These are phyloP conservation scores for Melastoma malabathricum DNA, from an alignment of 345 rosid genomes.

Conservation along the genomic window DNA sequence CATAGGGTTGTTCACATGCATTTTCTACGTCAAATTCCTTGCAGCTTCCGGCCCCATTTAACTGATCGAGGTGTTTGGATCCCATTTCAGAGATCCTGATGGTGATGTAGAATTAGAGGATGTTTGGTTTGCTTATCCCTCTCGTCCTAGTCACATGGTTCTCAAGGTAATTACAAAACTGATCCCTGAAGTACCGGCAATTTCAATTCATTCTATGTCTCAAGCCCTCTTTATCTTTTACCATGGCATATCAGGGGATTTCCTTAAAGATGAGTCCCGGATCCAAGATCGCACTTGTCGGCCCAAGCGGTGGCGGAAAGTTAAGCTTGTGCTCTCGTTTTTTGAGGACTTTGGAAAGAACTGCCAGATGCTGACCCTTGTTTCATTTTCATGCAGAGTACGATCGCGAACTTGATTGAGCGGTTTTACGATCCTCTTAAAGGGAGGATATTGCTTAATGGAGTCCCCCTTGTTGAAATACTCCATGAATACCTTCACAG, in stretches of 20 bases:
- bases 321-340: conserved; percentile 19
- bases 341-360: background rate
- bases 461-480: conserved; percentile 66
- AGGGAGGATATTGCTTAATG: conserved; percentile 68
- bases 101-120: conserved; percentile 84
- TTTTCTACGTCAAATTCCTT: background rate
- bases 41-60: too few relatives aligned
- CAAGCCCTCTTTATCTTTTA: background rate
- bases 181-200: too few relatives aligned
- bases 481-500: conserved; percentile 71
- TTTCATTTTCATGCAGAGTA: conserved; percentile 47
- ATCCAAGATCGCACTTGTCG: conserved; percentile 87
- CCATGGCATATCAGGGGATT: conserved; percentile 45
- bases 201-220: background rate
- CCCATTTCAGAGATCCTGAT: conserved; percentile 51
- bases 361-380: background rate
- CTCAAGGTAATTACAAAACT: conserved; percentile 44
- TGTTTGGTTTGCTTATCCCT: conserved; percentile 95
- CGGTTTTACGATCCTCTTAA: conserved; percentile 83
- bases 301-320: conserved; percentile 98
- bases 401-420: conserved; percentile 82
- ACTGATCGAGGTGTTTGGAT: background rate
- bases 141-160: conserved; percentile 84
- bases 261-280: conserved; percentile 67
- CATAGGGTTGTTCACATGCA: conserved; percentile 33